Conservation (phyloP, 257 asterid species). For the Jaltomata sinuosa region DNA sequence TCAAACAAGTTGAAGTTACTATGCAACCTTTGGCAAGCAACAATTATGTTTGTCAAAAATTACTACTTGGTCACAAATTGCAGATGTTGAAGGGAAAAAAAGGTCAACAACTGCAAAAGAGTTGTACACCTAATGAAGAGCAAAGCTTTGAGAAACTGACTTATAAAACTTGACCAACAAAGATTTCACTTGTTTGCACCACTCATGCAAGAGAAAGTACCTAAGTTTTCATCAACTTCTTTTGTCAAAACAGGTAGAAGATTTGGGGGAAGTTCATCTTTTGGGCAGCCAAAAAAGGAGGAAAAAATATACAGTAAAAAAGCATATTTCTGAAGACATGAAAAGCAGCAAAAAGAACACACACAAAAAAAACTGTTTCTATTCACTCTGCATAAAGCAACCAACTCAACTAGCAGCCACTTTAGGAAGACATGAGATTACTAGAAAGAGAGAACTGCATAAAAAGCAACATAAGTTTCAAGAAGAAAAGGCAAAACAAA, state of each 20-base stretch:
- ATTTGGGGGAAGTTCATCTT: not conserved
- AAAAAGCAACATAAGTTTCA: not conserved
- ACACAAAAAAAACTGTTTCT: not conserved
- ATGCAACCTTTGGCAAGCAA: too few species aligned
- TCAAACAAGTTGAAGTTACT: too few species aligned
- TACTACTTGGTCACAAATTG: not conserved
- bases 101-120: not conserved
- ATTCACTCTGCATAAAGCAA: not conserved
- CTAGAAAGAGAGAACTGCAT: not conserved
- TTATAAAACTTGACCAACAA: not conserved
- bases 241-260: not conserved
- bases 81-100: not conserved
- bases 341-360: not conserved
- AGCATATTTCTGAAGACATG: not conserved
- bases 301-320: not conserved
- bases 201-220: not conserved
- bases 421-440: not conserved
- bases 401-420: not conserved
- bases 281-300: not conserved
- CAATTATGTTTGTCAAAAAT: too few species aligned
- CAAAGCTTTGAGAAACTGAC: not conserved
- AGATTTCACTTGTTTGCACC: not conserved
- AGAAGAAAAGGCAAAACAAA: not conserved
- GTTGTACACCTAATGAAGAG: not conserved
- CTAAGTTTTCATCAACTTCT: not conserved